phyloP scores from a whole-genome alignment of 768 basidiomycete genomes.

The Pisolithus microcarpus region DNA sequence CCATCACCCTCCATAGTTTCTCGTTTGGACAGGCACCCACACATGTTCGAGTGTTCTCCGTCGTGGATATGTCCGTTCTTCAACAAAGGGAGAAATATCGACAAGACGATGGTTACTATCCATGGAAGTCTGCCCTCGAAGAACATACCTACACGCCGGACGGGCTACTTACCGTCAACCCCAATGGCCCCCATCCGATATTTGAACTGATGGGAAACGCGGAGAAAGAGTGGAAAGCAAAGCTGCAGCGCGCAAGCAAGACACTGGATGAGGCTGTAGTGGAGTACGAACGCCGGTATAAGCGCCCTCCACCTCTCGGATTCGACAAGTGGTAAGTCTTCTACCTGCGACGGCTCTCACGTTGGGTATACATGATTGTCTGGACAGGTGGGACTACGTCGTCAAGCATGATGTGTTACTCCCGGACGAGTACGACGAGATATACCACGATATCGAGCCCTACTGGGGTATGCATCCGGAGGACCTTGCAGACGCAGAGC shows the following conservation, averaged over 20 bases:
- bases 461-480: constrained; percentile 32
- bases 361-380: neutral
- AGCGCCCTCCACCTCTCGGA: constrained; percentile 31
- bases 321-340: constrained; percentile 38
- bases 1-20: too few relatives aligned
- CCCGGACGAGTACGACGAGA: constrained; percentile 44
- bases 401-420: constrained; percentile 32
- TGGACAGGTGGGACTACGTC: constrained; percentile 36
- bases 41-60: neutral
- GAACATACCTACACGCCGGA: constrained; percentile 19
- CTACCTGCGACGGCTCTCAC: too few relatives aligned
- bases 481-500: constrained; percentile 14
- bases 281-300: constrained; percentile 33
- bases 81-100: neutral
- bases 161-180: constrained; percentile 30
- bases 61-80: neutral
- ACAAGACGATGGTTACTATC: neutral
- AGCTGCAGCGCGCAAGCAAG: constrained; percentile 28
- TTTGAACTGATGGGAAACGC: constrained; percentile 34
- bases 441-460: constrained; percentile 30
- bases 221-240: constrained; percentile 30
- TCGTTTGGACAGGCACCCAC: neutral
- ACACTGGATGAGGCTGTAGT: constrained; percentile 31
- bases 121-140: neutral
- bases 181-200: constrained; percentile 36